Percentiles rank a stretch among this genome's conserved stretches.
These are phyloP conservation scores for Wickerhamiella spandovensis DNA, from an alignment of 805 yeast genomes.

Conservation along the genomic window DNA sequence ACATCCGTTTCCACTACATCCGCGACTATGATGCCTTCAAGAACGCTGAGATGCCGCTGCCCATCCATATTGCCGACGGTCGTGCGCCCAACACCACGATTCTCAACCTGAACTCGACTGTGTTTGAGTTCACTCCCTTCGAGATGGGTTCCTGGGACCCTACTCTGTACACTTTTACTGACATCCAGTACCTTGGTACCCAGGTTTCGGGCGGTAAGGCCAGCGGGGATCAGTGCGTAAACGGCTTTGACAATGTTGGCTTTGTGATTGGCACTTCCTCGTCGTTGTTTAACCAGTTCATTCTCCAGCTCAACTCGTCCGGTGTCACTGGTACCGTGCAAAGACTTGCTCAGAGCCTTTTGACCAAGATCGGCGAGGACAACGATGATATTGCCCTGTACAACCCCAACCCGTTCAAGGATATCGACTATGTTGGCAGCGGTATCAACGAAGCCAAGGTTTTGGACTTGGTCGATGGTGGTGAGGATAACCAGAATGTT, in stretches of 20 bases:
- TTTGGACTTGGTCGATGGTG: constrained; percentile 59
- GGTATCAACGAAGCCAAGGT: constrained; percentile 22
- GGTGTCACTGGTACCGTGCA: constrained; percentile 34
- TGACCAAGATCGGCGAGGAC: constrained; percentile 23
- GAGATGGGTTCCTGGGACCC: constrained; percentile 88
- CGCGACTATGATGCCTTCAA: constrained; percentile 48
- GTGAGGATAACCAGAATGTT: constrained; percentile 62
- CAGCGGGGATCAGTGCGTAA: constrained; percentile 35
- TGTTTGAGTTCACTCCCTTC: constrained; percentile 38
- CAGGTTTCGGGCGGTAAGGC: constrained; percentile 47
- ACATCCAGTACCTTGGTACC: constrained; percentile 59
- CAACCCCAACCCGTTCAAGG: constrained; percentile 58
- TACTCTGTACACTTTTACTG: constrained; percentile 48
- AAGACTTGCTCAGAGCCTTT: constrained; percentile 33
- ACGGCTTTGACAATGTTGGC: constrained; percentile 71
- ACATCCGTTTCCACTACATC: constrained; percentile 43
- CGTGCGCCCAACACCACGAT: constrained; percentile 32
- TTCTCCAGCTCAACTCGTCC: constrained; percentile 44
- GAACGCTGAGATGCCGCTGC: constrained; percentile 58
- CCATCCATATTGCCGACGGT: constrained; percentile 40
- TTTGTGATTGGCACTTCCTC: constrained; percentile 76
- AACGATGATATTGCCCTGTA: constrained; percentile 49
- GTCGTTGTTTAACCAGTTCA: constrained; percentile 56
- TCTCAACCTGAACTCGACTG: constrained; percentile 54
- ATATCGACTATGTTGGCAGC: constrained; percentile 8